These are phyloP conservation scores for Paraphaeosphaeria minitans DNA, from an alignment of 2,329 filamentous ascomycete species.

Conservation along the genomic window DNA sequence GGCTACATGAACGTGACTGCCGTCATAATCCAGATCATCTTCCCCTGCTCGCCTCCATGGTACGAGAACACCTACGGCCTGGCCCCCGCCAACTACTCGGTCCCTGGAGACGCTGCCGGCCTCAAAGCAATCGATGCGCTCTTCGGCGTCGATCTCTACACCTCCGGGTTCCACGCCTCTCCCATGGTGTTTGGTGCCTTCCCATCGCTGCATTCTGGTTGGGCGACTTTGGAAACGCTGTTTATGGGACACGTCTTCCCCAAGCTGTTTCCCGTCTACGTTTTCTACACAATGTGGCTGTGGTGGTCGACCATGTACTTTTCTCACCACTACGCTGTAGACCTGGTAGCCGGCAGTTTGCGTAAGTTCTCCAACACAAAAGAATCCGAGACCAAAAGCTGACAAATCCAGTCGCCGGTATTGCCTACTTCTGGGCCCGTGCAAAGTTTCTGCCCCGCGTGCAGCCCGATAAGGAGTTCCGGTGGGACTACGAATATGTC, in stretches of 20 bases:
- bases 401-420: constrained; percentile 60
- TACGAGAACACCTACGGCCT: constrained; percentile 93
- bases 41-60: constrained; percentile 95
- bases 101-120: constrained; percentile 86
- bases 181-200: constrained; percentile 95
- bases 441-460: constrained; percentile 80
- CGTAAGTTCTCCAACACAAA: constrained; percentile 35
- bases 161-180: constrained; percentile 85
- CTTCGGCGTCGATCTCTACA: constrained; percentile 92
- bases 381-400: constrained; percentile 16
- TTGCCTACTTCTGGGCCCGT: constrained; percentile 82
- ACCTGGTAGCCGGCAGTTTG: constrained; percentile 84
- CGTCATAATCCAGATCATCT: constrained; percentile 84
- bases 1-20: constrained; percentile 91
- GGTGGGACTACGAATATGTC: constrained; percentile 96
- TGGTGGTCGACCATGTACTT: constrained; percentile 99
- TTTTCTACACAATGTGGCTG: constrained; percentile 86
- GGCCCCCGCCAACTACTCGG: constrained; percentile 89
- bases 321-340: constrained; percentile 94
- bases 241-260: constrained; percentile 96
- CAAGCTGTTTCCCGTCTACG: constrained; percentile 76
- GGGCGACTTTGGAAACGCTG: constrained; percentile 84
- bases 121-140: constrained; percentile 86
- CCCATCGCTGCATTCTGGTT: constrained; percentile 88
- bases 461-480: constrained; percentile 81